These are phyloP conservation scores for Hypomontagnella submonticulosa DNA, from an alignment of 495 filamentous ascomycete genomes.

Conservation along the genomic window DNA sequence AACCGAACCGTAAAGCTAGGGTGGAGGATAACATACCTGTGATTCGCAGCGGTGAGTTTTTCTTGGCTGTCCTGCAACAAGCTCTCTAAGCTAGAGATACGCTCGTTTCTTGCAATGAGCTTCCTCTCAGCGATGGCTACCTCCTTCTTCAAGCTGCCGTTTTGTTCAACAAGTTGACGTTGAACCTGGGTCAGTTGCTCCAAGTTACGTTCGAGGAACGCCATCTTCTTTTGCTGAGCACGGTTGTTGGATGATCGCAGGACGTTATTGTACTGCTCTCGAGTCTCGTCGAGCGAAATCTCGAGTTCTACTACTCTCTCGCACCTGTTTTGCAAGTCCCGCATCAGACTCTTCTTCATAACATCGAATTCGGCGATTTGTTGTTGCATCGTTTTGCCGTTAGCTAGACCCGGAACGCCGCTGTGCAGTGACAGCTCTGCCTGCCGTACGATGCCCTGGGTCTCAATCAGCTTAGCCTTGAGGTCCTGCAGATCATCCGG, in stretches of 20 bases:
- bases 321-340: constrained; percentile 96
- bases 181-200: constrained; percentile 98
- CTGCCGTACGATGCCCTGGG: constrained; percentile 91
- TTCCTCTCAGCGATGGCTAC: constrained; percentile 98
- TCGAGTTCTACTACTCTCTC: constrained; percentile 98
- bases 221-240: constrained; percentile 99
- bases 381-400: constrained; percentile 94
- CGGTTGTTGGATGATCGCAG: constrained; percentile 95
- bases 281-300: constrained; percentile 94
- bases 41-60: constrained; percentile 94
- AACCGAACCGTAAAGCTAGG: constrained; percentile 1
- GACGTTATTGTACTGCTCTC: constrained; percentile 99
- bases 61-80: constrained; percentile 97
- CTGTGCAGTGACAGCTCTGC: constrained; percentile 81
- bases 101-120: constrained; percentile 93
- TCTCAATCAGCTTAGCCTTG: constrained; percentile 80
- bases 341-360: constrained; percentile 99
- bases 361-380: constrained; percentile 98
- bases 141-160: constrained; percentile 95
- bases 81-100: constrained; percentile 89
- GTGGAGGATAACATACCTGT: constrained; percentile 73
- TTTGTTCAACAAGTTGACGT: constrained; percentile 97
- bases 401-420: constrained; percentile 63
- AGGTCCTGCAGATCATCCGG: constrained; percentile 83
- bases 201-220: constrained; percentile 96